Conservation (phyloP, 805 yeast genomes). For the Debaryomyces prosopidis region DNA sequence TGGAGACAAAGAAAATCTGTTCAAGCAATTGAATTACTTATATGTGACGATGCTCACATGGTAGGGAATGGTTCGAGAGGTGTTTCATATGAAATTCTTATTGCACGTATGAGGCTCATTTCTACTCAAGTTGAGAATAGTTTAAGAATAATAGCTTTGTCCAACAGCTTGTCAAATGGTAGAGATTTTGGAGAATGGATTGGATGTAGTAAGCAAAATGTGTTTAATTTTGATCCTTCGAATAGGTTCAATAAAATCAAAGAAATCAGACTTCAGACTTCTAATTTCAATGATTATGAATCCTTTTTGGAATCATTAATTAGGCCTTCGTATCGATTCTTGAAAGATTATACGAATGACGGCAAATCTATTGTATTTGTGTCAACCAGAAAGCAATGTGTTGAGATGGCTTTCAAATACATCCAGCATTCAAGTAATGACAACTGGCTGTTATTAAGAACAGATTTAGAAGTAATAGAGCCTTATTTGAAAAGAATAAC, state of each 20-base stretch:
- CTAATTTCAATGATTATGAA: constrained; percentile 46
- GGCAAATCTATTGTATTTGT: constrained; percentile 52
- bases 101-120: constrained; percentile 73
- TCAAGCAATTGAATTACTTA: constrained; percentile 63
- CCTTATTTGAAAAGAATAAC: constrained; percentile 43
- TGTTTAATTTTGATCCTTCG: constrained; percentile 69
- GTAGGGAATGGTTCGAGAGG: constrained; percentile 63
- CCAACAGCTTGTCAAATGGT: constrained; percentile 71
- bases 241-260: constrained; percentile 58
- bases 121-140: constrained; percentile 58
- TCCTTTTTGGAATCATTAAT: constrained; percentile 52
- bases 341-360: constrained; percentile 21
- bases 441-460: constrained; percentile 38
- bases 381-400: constrained; percentile 53
- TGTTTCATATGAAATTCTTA: constrained; percentile 62
- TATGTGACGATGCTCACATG: constrained; percentile 73
- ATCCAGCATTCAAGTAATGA: constrained; percentile 37
- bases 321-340: constrained; percentile 47
- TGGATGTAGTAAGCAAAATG: constrained; percentile 60
- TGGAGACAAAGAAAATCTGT: constrained; percentile 81
- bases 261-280: constrained; percentile 54
- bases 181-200: constrained; percentile 86
- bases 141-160: constrained; percentile 65
- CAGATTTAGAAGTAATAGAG: constrained; percentile 38
- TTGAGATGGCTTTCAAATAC: constrained; percentile 52